Percentiles rank a stretch among this genome's conserved stretches.
phyloP scores from a whole-genome alignment of 2,329 filamentous ascomycete species.

The Curvularia eragrostidis region DNA sequence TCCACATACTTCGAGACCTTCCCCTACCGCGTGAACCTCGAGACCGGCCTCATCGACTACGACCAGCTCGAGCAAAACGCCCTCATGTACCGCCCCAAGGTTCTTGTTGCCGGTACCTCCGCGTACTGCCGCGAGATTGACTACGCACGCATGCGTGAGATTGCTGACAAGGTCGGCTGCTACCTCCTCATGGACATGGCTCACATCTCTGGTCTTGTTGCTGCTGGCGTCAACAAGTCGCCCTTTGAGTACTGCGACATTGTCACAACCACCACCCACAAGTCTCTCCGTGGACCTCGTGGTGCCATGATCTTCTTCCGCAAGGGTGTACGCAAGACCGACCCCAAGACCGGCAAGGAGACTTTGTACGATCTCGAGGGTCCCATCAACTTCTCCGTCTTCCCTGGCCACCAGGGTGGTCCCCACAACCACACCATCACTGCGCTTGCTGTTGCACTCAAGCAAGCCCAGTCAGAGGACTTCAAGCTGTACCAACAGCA shows the following conservation, averaged over 20 bases:
- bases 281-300: constrained; percentile 91
- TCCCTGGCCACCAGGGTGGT: constrained; percentile 97
- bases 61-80: constrained; percentile 87
- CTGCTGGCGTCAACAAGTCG: constrained; percentile 86
- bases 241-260: constrained; percentile 92
- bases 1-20: constrained; percentile 99
- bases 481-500: constrained; percentile 95
- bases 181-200: constrained; percentile 97
- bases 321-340: constrained; percentile 82
- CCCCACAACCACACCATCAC: constrained; percentile 99
- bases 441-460: constrained; percentile 89
- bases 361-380: constrained; percentile 90
- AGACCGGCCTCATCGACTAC: constrained; percentile 95
- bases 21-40: constrained; percentile 89
- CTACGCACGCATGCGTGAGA: constrained; percentile 89
- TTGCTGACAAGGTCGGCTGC: constrained; percentile 87
- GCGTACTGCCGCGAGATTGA: constrained; percentile 97
- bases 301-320: constrained; percentile 99
- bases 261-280: constrained; percentile 97
- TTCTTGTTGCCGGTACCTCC: constrained; percentile 92
- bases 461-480: constrained; percentile 88
- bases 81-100: constrained; percentile 89
- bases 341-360: constrained; percentile 85
- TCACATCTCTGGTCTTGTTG: constrained; percentile 93
- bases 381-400: constrained; percentile 98